Evolutionary conservation across 345 rosid genomes (phyloP), one percentile per base, ranked within the genome.

Genomic region (Brassica incana): DNA sequence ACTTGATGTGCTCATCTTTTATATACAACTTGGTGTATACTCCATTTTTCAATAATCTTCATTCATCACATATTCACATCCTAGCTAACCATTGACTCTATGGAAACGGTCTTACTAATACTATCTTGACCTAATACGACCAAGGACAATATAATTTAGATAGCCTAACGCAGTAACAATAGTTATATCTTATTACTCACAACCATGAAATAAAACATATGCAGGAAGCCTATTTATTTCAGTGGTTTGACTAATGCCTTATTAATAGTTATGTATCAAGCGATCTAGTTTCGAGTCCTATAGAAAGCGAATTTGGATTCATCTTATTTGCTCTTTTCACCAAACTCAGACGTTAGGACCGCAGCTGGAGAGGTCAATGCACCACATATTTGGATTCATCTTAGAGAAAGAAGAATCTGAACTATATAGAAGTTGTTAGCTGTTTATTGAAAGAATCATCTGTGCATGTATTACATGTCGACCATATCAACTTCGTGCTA

Each of bases 1-100:
- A 40, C 14, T 56, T 45, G 78, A 79, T 59, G 67, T 65, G 25
- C 50, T 48, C 27, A 29, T 61, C 1, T 30, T 15, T 65, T 30
- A 58, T 9, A 65, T 72, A 38, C 36, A 15, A 61, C 11, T 48
- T 3, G 50, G 50, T 43, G 14, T 43, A 10, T 43, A 43, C n/a
- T 43, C 14, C 50, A 43, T 10, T 43, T 36, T 43, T 43, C 10
- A 43, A 10, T 43, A 43, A 43, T 43, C 50, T 2, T 43, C 14
- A 43, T 43, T 43, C 50, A 43, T 43, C 14, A 10, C 38, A 29
- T 29, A 35, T 5, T 35, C 38, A 35, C 50, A 43, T 43, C 50
- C 14, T 38, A 38, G 11, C 14, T 38, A 38, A 9, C 45, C 45
- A 38, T 43, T 43, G 50, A 43, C 50, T 43, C 50, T 10, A 3